These are phyloP conservation scores for Cutaneotrichosporon dermatis DNA, from an alignment of 1,284 basidiomycete species.

Conservation along the genomic window DNA sequence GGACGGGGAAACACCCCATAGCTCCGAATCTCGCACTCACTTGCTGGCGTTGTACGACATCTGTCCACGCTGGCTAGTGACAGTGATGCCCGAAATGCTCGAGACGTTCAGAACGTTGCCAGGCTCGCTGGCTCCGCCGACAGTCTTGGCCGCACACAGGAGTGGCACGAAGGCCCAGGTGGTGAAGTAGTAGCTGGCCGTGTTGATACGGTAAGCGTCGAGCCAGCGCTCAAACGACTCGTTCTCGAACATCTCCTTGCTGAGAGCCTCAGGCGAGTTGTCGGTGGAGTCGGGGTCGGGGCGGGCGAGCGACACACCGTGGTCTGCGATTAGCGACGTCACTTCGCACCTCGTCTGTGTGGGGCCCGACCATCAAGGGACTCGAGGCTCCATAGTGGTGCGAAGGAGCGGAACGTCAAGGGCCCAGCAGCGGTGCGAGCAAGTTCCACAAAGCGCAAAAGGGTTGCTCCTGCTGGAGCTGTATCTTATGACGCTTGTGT, in stretches of 20 bases:
- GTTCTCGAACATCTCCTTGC: conserved; percentile 44
- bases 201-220: conserved; percentile 45
- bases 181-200: conserved; percentile 46
- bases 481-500: neutral
- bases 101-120: conserved; percentile 47
- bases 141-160: conserved; percentile 38
- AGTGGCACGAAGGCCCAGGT: conserved; percentile 48
- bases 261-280: conserved; percentile 43
- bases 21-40: conserved; percentile 24
- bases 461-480: too few species aligned
- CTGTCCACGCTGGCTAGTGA: conserved; percentile 31
- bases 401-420: too few species aligned
- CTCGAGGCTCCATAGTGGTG: too few species aligned
- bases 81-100: conserved; percentile 19
- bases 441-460: too few species aligned
- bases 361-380: neutral
- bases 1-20: too few species aligned
- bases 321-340: conserved; percentile 1
- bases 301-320: conserved; percentile 5
- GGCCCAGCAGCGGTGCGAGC: too few species aligned
- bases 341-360: too few species aligned
- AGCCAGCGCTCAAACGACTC: conserved; percentile 42
- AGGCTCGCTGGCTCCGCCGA: conserved; percentile 33
- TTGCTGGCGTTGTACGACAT: conserved; percentile 47
- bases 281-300: conserved; percentile 17